Evolutionary conservation across 805 yeast genomes (phyloP), one percentile per base, ranked within the genome.

Genomic region (Suhomyces kilbournensis): DNA sequence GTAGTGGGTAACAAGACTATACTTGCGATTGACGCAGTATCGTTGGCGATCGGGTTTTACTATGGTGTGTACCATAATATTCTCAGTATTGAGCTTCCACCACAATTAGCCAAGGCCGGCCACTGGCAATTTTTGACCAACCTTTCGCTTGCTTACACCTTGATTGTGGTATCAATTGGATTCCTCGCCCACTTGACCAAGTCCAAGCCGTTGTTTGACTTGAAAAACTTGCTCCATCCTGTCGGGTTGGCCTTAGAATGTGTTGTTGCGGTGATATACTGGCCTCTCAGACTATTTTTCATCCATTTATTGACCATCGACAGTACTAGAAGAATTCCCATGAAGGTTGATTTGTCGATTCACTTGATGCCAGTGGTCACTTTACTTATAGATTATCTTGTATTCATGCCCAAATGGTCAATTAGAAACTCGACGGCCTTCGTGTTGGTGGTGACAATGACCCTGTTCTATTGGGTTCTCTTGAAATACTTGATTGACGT

Each of bases 101-200:
- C 67, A 1, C 71, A 67, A 35, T 66, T 86, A 25, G 70, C 61
- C 1, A 65, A 69, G 20, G 93, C 84, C 0, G 93, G 93, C 1
- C 87, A 81, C 52, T 78, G 77, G 68, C 93, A 88, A 62, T 88
- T 88, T 63, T 71, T 87, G 48, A 88, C 94, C 3, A 86, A 85
- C 62, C 47, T 55, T 22, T 47, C 60, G 28, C 46, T 57, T 10
- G 55, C 43, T n/a, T 57, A 51, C 49, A 54, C 58, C 22, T 32
- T 57, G 30, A 52, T 55, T 20, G 58, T 57, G 43, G 53, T 57
- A 49, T 51, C 51, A 12, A 10, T 57, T 7, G 60, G 80, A 20
- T 57, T 74, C 23, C 15, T 67, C 9, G 70, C 77, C 44, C 80
- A 74, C 58, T 35, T 65, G 40, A 51, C 63, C 35, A 51, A 57